phyloP scores from a whole-genome alignment of 2,329 filamentous ascomycete genomes.

The Zymoseptoria pseudotritici region DNA sequence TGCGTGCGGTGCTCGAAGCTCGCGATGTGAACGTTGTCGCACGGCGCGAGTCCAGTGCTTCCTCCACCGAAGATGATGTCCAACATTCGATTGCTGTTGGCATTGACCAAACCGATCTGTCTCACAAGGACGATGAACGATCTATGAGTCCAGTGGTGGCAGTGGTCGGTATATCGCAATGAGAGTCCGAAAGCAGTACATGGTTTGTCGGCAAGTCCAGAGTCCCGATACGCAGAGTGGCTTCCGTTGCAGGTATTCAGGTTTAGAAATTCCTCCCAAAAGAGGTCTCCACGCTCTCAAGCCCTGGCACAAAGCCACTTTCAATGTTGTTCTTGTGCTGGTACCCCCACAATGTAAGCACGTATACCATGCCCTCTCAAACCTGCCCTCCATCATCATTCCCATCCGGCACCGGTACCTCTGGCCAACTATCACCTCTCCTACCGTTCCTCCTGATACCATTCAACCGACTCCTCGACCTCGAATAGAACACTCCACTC shows the following conservation, averaged over 20 bases:
- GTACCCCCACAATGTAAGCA: neutral
- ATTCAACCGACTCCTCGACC: constrained; percentile 14
- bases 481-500: constrained; percentile 15
- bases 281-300: neutral
- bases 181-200: too few relatives aligned
- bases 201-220: too few relatives aligned
- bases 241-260: neutral
- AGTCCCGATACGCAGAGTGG: too few relatives aligned
- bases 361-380: neutral
- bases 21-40: too few relatives aligned
- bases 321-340: neutral
- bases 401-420: constrained; percentile 4
- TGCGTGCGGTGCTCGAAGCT: too few relatives aligned
- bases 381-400: constrained; percentile 7
- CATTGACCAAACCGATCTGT: neutral
- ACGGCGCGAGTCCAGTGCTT: too few relatives aligned
- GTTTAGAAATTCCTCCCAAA: neutral
- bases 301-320: too few relatives aligned
- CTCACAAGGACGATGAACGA: too few relatives aligned
- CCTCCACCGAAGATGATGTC: neutral
- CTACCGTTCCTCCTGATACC: constrained; percentile 15
- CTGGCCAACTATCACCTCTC: constrained; percentile 2
- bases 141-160: too few relatives aligned
- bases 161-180: too few relatives aligned
- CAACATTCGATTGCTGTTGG: neutral